Base-by-base conservation (phyloP, 2,329 filamentous ascomycete species). In the Trichoderma guizhouense region DNA sequence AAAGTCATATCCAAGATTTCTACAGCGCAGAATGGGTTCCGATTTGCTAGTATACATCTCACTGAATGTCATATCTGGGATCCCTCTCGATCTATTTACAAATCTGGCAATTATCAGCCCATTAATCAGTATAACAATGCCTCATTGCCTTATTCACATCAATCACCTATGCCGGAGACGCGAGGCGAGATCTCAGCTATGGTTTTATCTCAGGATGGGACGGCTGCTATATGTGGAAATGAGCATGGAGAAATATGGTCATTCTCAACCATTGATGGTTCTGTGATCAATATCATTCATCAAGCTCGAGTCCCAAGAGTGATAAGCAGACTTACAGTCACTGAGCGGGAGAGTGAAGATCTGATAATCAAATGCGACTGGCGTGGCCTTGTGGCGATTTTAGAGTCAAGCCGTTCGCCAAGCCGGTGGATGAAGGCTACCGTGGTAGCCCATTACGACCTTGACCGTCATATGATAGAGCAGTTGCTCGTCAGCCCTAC, bases 11-110 rank as follows among this genome's bases (percentile, higher is more conserved):
- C 67, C 14, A 12, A 21, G n/a, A 32, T 70, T n/a, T 60, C 39
- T 30, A 34, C 58, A n/a, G 43, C 36, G 14, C 30, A 47, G 15
- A 14, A 32, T 7, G 67, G 67, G 6, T 7, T 70, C 39, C 58
- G 67, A 14, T 62, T 70, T 34, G 58, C 58, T 8, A 70, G 57
- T 15, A 62, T 63, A 39, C 67, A 70, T 34, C 26, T 34, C 15
- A 55, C 30, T 34, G 67, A 70, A n/a, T 70, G 67, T 36, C 57
- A 47, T 8, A 51, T 70, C 11, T 70, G 67, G 67, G 57, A 70
- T 34, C 28, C 18, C 1, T 70, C 67, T 43, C 53, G 21, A 11
- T 69, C 66, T 14, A 30, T 69, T 7, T 43, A 69, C 30, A 21
- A n/a, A 34, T 61, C 15, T 36, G 11, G 7, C 30, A 21, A 34